Evolutionary conservation across 2,329 filamentous ascomycete genomes (phyloP).

Genomic region (Beauveria asiatica): DNA sequence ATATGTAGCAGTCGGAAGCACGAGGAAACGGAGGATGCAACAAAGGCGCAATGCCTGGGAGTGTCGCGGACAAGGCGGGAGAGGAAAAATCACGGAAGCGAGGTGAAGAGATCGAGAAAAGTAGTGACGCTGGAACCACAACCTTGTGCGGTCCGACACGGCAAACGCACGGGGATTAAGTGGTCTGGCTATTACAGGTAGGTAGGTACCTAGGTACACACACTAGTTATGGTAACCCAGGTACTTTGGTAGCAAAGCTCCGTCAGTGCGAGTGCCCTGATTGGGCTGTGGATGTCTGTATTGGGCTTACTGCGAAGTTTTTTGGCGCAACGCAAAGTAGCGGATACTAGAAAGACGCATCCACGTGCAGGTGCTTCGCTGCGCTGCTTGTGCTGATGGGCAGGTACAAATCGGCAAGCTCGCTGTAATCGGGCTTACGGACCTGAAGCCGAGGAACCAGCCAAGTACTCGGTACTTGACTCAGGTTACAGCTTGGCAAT

Average conservation of each 20-base stretch:
- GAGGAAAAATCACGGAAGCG: not conserved
- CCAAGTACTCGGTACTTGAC: not conserved
- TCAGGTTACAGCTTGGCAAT: not conserved
- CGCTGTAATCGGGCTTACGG: not conserved
- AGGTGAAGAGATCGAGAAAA: constrained; percentile 9
- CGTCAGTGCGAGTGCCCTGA: constrained; percentile 3
- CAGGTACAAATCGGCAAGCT: not conserved
- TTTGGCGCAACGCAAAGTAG: constrained; percentile 10
- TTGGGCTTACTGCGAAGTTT: not conserved
- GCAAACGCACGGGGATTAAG: constrained; percentile 9
- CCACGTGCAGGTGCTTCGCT: not conserved
- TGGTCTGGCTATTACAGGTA: not conserved
- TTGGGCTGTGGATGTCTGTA: not conserved
- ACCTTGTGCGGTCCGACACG: not conserved
- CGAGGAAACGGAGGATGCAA: constrained; percentile 2
- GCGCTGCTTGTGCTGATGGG: not conserved
- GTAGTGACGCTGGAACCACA: constrained; percentile 9
- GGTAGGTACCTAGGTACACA: too few species aligned
- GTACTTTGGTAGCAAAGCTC: not conserved
- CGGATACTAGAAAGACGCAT: not conserved
- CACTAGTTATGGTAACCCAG: too few species aligned
- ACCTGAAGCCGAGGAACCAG: constrained; percentile 1
- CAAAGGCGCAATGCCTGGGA: constrained; percentile 14
- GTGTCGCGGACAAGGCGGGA: constrained; percentile 2
- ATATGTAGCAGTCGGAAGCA: not conserved